A percentile compares a stretch with the other conserved stretches of the same genome.
These are phyloP conservation scores for Diaporthe sp. DNA, from an alignment of 2,329 filamentous ascomycete species.

Conservation along the genomic window DNA sequence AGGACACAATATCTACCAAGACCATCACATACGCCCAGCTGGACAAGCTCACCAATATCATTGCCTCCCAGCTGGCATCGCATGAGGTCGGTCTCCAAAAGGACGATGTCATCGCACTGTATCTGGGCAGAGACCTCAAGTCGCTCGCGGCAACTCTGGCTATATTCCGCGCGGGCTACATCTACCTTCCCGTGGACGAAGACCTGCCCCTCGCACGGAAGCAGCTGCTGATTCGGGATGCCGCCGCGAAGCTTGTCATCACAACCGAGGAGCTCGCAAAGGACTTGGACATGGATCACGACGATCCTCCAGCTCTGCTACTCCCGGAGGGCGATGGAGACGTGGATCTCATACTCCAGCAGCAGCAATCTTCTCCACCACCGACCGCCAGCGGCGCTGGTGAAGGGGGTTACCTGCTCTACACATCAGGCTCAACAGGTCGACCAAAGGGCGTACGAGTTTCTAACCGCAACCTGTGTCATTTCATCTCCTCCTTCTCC, in stretches of 20 bases:
- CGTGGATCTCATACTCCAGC: slow-evolving; percentile 24
- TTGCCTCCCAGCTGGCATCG: slow-evolving; percentile 56
- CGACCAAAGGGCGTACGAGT: slow-evolving; percentile 51
- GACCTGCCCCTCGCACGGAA: slow-evolving; percentile 70
- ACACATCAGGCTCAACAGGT: slow-evolving; percentile 51
- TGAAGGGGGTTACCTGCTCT: slow-evolving; percentile 47
- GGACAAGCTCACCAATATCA: slow-evolving; percentile 65
- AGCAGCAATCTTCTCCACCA: not conserved
- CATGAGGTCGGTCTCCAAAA: slow-evolving; percentile 53
- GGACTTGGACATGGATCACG: slow-evolving; percentile 34
- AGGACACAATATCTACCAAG: slow-evolving; percentile 51
- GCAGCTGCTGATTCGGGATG: slow-evolving; percentile 72
- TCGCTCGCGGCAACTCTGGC: slow-evolving; percentile 75
- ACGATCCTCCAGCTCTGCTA: slow-evolving; percentile 33
- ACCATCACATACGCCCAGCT: slow-evolving; percentile 72
- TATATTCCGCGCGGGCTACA: slow-evolving; percentile 72
- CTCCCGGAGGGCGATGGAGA: slow-evolving; percentile 35
- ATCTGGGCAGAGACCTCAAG: slow-evolving; percentile 74
- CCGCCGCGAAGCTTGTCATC: slow-evolving; percentile 61
- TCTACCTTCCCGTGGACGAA: slow-evolving; percentile 73
- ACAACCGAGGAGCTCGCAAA: slow-evolving; percentile 47
- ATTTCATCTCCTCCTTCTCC: slow-evolving; percentile 38
- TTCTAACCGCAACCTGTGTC: slow-evolving; percentile 42
- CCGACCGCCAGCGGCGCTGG: not conserved
- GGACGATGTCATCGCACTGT: slow-evolving; percentile 68